Conservation (phyloP, 2,329 filamentous ascomycete species). For the Gyromitra esculenta region DNA sequence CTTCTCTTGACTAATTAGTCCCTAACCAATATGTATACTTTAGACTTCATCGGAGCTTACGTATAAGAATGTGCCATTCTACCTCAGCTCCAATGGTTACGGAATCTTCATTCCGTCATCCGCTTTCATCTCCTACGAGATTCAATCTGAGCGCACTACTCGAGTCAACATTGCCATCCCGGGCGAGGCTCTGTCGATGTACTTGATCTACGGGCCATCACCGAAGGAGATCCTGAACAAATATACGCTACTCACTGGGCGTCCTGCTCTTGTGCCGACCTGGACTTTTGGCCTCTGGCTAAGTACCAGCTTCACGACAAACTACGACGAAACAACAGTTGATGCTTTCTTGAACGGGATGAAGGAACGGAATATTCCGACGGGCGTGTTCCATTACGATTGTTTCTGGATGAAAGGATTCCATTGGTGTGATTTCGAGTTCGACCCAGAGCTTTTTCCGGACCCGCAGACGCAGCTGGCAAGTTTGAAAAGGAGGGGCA, state of each 20-base stretch:
- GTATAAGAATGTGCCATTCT: constrained; percentile 77
- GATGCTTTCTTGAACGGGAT: constrained; percentile 75
- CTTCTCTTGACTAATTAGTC: neutral
- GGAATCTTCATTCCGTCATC: constrained; percentile 79
- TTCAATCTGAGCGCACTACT: constrained; percentile 76
- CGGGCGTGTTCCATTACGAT: constrained; percentile 79
- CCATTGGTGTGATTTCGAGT: constrained; percentile 78
- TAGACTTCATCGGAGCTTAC: constrained; percentile 74
- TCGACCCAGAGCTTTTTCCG: constrained; percentile 74
- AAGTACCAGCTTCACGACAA: constrained; percentile 78
- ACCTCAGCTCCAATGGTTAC: constrained; percentile 75
- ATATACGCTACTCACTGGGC: constrained; percentile 75
- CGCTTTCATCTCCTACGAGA: constrained; percentile 75
- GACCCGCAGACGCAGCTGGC: constrained; percentile 72
- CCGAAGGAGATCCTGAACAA: constrained; percentile 76
- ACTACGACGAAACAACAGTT: constrained; percentile 76
- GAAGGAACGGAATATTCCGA: constrained; percentile 70
- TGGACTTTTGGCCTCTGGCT: constrained; percentile 83
- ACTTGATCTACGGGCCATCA: constrained; percentile 75
- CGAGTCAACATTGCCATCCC: constrained; percentile 75
- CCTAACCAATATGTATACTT: neutral
- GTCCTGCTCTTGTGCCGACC: constrained; percentile 71
- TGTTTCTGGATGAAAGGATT: constrained; percentile 82
- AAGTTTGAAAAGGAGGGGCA: constrained; percentile 70
- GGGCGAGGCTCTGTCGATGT: constrained; percentile 76